Percentiles rank a stretch among this genome's conserved stretches.
Evolutionary conservation across 1,139 yeast species (phyloP).

Genomic region (Kodamaea ohmeri): DNA sequence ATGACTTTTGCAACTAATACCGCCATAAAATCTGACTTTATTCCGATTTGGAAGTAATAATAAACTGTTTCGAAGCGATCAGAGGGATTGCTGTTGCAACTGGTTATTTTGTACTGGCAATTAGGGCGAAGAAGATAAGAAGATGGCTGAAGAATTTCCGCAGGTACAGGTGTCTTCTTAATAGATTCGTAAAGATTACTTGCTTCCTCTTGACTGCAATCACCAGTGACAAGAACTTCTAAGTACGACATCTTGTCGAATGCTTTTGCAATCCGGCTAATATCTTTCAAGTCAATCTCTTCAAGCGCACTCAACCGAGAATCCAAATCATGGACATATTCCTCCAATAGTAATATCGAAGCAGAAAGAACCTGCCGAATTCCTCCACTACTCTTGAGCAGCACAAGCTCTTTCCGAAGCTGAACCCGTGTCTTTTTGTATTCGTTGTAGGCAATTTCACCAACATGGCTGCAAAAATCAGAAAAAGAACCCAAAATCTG

Average conservation of each 20-base stretch:
- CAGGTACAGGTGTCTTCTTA: background rate
- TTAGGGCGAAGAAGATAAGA: conserved; percentile 38
- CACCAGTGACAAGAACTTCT: conserved; percentile 51
- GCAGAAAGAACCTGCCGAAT: conserved; percentile 46
- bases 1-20: conserved; percentile 43
- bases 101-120: conserved; percentile 27
- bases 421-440: conserved; percentile 44
- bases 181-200: background rate
- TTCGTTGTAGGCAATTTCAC: conserved; percentile 24
- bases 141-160: conserved; percentile 14
- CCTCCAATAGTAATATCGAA: conserved; percentile 50
- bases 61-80: conserved; percentile 38
- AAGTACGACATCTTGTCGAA: conserved; percentile 27
- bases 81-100: conserved; percentile 21
- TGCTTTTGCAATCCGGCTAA: conserved; percentile 20
- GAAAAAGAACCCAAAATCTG: conserved; percentile 22
- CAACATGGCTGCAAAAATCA: conserved; percentile 14
- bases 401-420: conserved; percentile 42
- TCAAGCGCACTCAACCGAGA: conserved; percentile 45
- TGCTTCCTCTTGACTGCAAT: conserved; percentile 20
- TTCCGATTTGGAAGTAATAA: conserved; percentile 56
- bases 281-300: conserved; percentile 20
- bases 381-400: conserved; percentile 36
- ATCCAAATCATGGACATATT: conserved; percentile 48
- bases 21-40: conserved; percentile 28